Evolutionary conservation across 345 rosid species (phyloP), one percentile per base, ranked within the genome.

Genomic region (Eucalyptus marginata): DNA sequence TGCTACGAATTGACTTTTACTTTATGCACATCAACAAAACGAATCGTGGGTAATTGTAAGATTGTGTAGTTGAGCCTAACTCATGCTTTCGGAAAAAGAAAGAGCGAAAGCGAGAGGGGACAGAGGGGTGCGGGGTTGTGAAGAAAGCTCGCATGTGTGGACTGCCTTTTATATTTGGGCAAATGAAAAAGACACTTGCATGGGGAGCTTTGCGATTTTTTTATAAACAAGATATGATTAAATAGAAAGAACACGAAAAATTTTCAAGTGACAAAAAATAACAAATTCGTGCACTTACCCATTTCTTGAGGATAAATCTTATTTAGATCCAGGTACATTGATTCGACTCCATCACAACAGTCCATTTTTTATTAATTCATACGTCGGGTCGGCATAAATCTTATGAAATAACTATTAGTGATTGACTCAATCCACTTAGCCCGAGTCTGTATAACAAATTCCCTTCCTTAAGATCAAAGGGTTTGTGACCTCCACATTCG

Each of bases 311-410:
- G 33, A 6, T 62, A n/a, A 27, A 62, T 62, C 68, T 62, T 29
- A 29, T 62, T 62, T 29, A 29, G 33, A 62, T 27, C 4, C 1
- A 4, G 17, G 33, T 15, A 13, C 17, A 62, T 13, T 62, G 33
- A 27, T 62, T 13, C 8, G 8, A 62, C 15, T 62, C 16, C 68
- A 62, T 62, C 68, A 29, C 68, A 13, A 62, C 7, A 1, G 3
- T 62, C 7, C 14, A 12, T 12, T 27, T 59, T 59, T 59, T 59
- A 59, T 25, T 25, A 27, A 59, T 25, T 59, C n/a, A 27, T 27
- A 59, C 1, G 0, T 27, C 2, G 15, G 31, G 68, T 4, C 4
- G 2, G 7, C 33, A 1, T 27, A 4, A 1, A 62, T 62, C 3
- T 4, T 27, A 27, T 6, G 68, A 12, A 29, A 62, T 62, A 17